Evolutionary conservation across 345 rosid species (phyloP).

Genomic region (Gossypium raimondii): DNA sequence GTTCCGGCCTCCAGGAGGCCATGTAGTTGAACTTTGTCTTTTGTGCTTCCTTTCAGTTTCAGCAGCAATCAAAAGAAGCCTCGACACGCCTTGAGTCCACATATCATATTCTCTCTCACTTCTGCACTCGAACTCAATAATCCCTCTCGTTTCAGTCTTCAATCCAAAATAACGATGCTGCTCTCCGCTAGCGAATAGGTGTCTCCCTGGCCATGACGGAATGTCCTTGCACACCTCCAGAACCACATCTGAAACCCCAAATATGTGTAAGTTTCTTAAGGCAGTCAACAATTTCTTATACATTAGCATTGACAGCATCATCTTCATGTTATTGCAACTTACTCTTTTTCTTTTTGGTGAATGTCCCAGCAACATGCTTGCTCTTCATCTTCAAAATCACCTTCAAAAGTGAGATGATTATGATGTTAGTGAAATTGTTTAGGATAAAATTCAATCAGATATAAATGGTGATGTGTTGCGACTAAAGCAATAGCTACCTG

Average conservation of each 20-base stretch:
- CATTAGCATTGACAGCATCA: not conserved
- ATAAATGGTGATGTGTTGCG: not conserved
- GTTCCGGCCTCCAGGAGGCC: constrained; percentile 14
- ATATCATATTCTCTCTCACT: constrained; percentile 65
- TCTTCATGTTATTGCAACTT: constrained; percentile 11
- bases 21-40: constrained; percentile 17
- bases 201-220: constrained; percentile 95
- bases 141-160: constrained; percentile 61
- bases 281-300: not conserved
- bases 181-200: constrained; percentile 55
- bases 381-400: constrained; percentile 90
- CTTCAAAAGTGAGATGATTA: constrained; percentile 25
- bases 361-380: constrained; percentile 71
- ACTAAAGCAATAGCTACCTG: constrained; percentile 31
- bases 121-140: constrained; percentile 83
- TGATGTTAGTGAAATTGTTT: not conserved
- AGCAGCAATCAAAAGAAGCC: constrained; percentile 55
- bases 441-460: not conserved
- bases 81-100: constrained; percentile 76
- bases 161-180: constrained; percentile 74
- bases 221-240: constrained; percentile 65
- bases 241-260: constrained; percentile 53
- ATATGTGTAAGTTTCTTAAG: not conserved
- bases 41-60: constrained; percentile 49
- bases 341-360: constrained; percentile 92